phyloP scores from a whole-genome alignment of 2,329 filamentous ascomycete genomes.

The Zymoseptoria passerinii region DNA sequence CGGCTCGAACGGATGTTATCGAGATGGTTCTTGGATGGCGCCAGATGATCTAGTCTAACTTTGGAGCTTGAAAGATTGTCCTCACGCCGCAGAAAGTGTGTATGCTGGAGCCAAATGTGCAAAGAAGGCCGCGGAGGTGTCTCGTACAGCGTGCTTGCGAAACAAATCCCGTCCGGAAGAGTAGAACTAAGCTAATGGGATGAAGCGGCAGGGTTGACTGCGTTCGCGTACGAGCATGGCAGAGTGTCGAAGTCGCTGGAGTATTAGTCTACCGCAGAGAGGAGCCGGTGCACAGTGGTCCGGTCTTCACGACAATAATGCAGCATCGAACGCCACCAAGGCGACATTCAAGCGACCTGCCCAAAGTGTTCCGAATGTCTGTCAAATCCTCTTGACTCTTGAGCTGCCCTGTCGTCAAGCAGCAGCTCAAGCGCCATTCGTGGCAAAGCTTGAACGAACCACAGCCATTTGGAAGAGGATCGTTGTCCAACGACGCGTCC shows the following conservation, averaged over 20 bases:
- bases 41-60: neutral
- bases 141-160: neutral
- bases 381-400: neutral
- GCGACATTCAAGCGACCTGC: neutral
- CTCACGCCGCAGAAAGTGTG: neutral
- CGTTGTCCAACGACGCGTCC: too few relatives aligned
- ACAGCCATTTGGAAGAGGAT: neutral
- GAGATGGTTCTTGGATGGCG: neutral
- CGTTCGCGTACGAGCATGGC: too few relatives aligned
- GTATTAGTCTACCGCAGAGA: neutral
- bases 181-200: too few relatives aligned
- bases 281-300: neutral
- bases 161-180: neutral
- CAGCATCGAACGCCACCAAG: neutral
- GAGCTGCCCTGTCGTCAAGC: neutral
- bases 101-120: neutral
- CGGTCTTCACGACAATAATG: neutral
- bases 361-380: neutral
- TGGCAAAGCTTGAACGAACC: neutral
- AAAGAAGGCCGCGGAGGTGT: neutral
- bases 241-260: neutral
- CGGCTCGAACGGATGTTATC: neutral
- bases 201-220: too few relatives aligned
- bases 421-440: neutral
- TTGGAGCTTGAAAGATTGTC: neutral